Base-by-base conservation (phyloP, 352 stramenopile species). In the Aphanomyces cochlioides region DNA sequence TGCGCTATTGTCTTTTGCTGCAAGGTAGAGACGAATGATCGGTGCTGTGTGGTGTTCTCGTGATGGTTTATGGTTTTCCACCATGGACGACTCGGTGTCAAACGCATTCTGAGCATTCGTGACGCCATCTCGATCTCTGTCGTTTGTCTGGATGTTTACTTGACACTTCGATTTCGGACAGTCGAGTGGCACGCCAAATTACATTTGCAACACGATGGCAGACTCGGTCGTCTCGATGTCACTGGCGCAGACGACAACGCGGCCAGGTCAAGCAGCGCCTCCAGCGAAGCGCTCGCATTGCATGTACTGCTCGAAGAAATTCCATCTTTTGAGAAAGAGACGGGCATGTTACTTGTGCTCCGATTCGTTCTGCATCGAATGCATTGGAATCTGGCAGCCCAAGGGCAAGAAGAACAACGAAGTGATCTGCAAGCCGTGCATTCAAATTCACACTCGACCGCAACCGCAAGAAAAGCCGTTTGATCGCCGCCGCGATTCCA, bases 281-380 rank as follows among this genome's bases (percentile, higher is more conserved):
- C 45, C 13, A 53, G 45, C 45, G 45, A 19, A 15, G 45, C 45
- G 45, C 13, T n/a, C 45, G 45, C 45, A 53, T n/a, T 53, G 45
- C 45, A 53, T 53, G 45, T 53, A 19, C 45, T 53, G 45, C 45
- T n/a, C 45, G 13, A 15, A 19, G 13, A 15, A 19, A 15, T 53
- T 53, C 45, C 45, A 53, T n/a, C 13, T 53, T n/a, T 53, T 53
- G n/a, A 15, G 45, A 15, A 53, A 53, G 45, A 53, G n/a, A 53
- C 13, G 1, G 45, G 13, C n/a, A 19, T 53, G 45, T n/a, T 53
- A n/a, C 45, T n/a, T n/a, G n/a, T 53, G 45, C 45, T n/a, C 13
- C 45, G 45, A 53, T 15, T 53, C 45, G 45, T 15, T 53, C 13
- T 53, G 45, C 45, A 15, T 53, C 2, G 45, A 53, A 1, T 53